Base-by-base conservation (phyloP, 208 protist genomes). In the Phytomonas francai region DNA sequence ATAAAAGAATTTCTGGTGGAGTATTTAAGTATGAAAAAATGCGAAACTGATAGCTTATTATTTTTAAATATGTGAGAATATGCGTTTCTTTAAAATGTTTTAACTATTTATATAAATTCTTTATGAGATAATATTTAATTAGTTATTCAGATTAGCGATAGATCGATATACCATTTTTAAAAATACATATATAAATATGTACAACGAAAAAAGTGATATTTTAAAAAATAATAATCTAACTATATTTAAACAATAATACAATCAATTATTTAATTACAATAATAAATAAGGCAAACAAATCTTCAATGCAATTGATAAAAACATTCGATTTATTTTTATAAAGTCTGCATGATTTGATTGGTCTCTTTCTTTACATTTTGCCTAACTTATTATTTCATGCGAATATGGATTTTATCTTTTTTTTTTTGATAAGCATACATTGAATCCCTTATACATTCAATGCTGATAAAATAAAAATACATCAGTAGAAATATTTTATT, bases 391-490 rank as follows among this genome's bases (percentile, higher is more conserved):
- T 36, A 36, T 36, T 36, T 36, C 3, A 36, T 36, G 33, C 33
- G 33, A 36, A 36, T 36, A 36, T 36, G 8, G 5, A 59, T 33
- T 59, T 27, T 22, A 57, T 22, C 22, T 57, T 57, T 27, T 57
- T 57, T 59, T 29, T 32, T 33, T 33, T 11, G 56, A 59, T 57
- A 57, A 57, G 49, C 49, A 25, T 57, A 57, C 49, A 27, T 57
- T 57, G n/a, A 59, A 59, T 32, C 5, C 8, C 28, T 59, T 29
- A 8, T 29, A 11, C 8, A 11, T 33, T 33, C 28, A 11, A 59
- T 65, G 3, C 32, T 34, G 30, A 25, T 22, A 28, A 57, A 49
- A 57, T 25, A 63, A 57, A 63, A 63, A 57, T 36, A 63, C 28
- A 49, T n/a, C 31, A 49, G 14, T 28, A n/a, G 16, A 14, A 49